These are phyloP conservation scores for Lodderomyces oxycetoniae DNA, from an alignment of 1,139 yeast species.

Conservation along the genomic window DNA sequence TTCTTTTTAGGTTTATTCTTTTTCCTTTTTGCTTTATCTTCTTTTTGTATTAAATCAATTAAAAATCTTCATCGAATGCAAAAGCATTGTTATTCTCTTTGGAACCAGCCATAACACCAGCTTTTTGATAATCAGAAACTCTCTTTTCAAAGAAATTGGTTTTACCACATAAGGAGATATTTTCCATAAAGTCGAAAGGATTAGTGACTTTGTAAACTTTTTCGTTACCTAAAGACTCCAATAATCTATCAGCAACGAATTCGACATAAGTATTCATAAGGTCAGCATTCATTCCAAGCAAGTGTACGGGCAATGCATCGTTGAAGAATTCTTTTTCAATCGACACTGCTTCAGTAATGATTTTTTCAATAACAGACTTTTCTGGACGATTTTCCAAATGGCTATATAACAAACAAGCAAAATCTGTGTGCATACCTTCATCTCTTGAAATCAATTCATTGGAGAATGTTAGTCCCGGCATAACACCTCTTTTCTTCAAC, in stretches of 20 bases:
- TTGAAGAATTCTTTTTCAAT: conserved; percentile 93
- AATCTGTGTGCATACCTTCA: conserved; percentile 97
- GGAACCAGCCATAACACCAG: conserved; percentile 83
- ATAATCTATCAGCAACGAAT: conserved; percentile 92
- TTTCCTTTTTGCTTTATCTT: too few relatives aligned
- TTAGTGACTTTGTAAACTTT: conserved; percentile 82
- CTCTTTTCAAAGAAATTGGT: conserved; percentile 99
- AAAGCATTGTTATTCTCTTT: conserved; percentile 31
- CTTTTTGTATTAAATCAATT: conserved; percentile 12
- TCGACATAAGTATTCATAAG: conserved; percentile 98
- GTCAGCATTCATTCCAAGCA: conserved; percentile 88
- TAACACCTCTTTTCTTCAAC: conserved; percentile 95
- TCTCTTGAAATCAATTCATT: conserved; percentile 97
- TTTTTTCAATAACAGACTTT: conserved; percentile 68
- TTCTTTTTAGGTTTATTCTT: too few relatives aligned
- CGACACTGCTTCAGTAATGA: conserved; percentile 90
- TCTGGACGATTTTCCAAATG: conserved; percentile 90
- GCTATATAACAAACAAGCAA: conserved; percentile 90
- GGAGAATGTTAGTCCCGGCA: conserved; percentile 98
- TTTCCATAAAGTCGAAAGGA: conserved; percentile 99
- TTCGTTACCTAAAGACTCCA: conserved; percentile 84
- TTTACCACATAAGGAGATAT: conserved; percentile 95
- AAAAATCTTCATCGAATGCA: conserved; percentile 48
- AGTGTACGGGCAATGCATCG: conserved; percentile 86
- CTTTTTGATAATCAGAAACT: conserved; percentile 97